Evolutionary conservation across 2,329 filamentous ascomycete species (phyloP).

Genomic region (Tolypocladium cylindrosporum): DNA sequence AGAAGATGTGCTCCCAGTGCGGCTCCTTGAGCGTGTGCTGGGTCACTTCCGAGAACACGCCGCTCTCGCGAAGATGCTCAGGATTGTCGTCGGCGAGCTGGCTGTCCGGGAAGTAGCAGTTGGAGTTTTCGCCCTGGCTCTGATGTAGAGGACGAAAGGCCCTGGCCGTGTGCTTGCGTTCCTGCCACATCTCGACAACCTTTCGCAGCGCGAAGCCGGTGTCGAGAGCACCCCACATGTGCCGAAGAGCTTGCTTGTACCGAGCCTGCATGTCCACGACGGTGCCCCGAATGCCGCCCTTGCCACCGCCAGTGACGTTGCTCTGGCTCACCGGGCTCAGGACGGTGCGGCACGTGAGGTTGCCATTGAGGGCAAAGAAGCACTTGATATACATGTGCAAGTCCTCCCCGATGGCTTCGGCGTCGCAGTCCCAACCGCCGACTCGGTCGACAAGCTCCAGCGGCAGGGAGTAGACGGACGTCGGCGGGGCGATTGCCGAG

Average conservation of each 20-base stretch:
- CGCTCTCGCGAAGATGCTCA: slow-evolving; percentile 33
- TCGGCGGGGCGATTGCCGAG: slow-evolving; percentile 57
- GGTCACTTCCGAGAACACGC: slow-evolving; percentile 45
- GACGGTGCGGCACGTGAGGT: slow-evolving; percentile 53
- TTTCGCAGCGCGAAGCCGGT: slow-evolving; percentile 55
- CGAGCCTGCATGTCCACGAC: slow-evolving; percentile 51
- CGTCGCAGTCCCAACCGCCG: slow-evolving; percentile 61
- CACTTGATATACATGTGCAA: slow-evolving; percentile 72
- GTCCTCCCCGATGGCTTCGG: slow-evolving; percentile 65
- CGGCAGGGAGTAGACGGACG: slow-evolving; percentile 63
- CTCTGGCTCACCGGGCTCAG: slow-evolving; percentile 62
- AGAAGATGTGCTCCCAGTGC: slow-evolving; percentile 45
- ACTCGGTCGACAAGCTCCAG: slow-evolving; percentile 58
- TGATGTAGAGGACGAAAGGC: slow-evolving; percentile 47
- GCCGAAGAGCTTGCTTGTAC: slow-evolving; percentile 61
- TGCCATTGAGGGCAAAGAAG: slow-evolving; percentile 64
- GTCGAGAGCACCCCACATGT: slow-evolving; percentile 69
- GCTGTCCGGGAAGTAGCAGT: slow-evolving; percentile 37
- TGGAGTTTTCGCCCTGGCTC: slow-evolving; percentile 30
- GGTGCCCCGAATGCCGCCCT: slow-evolving; percentile 42
- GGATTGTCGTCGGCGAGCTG: slow-evolving; percentile 27
- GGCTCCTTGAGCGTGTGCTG: slow-evolving; percentile 40
- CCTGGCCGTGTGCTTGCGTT: slow-evolving; percentile 45
- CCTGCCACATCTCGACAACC: slow-evolving; percentile 44
- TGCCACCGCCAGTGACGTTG: slow-evolving; percentile 54